These are phyloP conservation scores for Psilocybe cyanescens DNA, from an alignment of 768 basidiomycete species.

Conservation along the genomic window DNA sequence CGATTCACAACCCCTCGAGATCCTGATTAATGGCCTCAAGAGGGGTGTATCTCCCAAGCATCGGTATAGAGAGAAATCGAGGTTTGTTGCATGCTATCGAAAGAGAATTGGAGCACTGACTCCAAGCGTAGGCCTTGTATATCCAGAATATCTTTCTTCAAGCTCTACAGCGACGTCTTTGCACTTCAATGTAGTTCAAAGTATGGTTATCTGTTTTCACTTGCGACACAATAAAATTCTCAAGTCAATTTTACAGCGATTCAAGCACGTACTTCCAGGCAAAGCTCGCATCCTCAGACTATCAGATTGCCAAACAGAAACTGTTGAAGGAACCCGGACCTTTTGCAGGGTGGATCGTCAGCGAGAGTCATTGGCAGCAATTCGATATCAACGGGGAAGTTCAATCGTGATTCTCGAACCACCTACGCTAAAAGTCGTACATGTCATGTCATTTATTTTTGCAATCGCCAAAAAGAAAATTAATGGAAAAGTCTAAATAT, in stretches of 20 bases:
- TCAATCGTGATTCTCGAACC: background rate
- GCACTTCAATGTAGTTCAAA: background rate
- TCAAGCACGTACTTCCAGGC: conserved; percentile 44
- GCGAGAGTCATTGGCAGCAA: conserved; percentile 54
- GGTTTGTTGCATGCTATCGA: conserved; percentile 38
- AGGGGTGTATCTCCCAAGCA: conserved; percentile 79
- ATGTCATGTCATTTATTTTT: conserved; percentile 6
- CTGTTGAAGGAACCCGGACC: conserved; percentile 47
- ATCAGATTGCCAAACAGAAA: conserved; percentile 53
- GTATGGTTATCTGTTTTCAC: background rate
- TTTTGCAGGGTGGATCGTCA: conserved; percentile 68
- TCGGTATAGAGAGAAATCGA: conserved; percentile 61
- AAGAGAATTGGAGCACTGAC: background rate
- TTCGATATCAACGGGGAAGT: conserved; percentile 38
- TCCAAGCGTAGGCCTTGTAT: conserved; percentile 23
- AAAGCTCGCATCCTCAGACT: conserved; percentile 46
- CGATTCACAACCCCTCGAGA: conserved; percentile 54
- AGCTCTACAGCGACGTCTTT: conserved; percentile 38
- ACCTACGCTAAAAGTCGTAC: background rate
- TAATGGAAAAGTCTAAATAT: background rate
- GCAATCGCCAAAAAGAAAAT: background rate
- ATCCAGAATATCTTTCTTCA: conserved; percentile 49
- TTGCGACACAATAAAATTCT: background rate
- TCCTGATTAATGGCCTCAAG: conserved; percentile 79
- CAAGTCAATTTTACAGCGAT: conserved; percentile 3